Evolutionary conservation across 2,329 filamentous ascomycete genomes (phyloP).

Genomic region (Calonectria naviculata): DNA sequence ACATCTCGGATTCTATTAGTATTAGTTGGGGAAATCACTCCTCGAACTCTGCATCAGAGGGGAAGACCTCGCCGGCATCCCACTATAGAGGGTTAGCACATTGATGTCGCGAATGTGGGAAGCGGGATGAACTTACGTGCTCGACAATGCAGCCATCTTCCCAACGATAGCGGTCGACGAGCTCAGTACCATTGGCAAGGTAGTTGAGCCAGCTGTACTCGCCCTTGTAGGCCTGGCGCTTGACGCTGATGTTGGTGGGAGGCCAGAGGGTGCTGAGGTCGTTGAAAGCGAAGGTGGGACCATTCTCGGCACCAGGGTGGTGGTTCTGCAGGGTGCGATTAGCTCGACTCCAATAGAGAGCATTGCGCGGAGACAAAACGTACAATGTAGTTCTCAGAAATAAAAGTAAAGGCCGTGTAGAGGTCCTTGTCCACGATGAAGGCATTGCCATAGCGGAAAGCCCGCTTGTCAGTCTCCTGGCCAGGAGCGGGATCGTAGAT

Average conservation of each 20-base stretch:
- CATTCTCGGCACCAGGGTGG: background rate
- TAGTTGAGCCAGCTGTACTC: background rate
- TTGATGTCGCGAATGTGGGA: background rate
- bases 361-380: background rate
- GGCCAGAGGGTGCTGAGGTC: background rate
- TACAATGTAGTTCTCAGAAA: background rate
- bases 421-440: conserved; percentile 3
- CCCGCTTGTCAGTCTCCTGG: background rate
- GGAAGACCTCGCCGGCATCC: conserved; percentile 2
- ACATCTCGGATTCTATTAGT: background rate
- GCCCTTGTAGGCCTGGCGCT: background rate
- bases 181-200: background rate
- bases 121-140: background rate
- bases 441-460: background rate
- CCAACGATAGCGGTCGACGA: background rate
- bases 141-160: background rate
- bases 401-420: background rate
- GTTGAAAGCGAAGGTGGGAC: background rate
- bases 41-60: background rate
- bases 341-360: background rate
- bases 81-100: background rate
- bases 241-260: background rate
- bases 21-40: background rate
- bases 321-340: background rate
- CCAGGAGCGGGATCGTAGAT: background rate